phyloP scores from a whole-genome alignment of 768 basidiomycete species.

The Hydnomerulius pinastri region DNA sequence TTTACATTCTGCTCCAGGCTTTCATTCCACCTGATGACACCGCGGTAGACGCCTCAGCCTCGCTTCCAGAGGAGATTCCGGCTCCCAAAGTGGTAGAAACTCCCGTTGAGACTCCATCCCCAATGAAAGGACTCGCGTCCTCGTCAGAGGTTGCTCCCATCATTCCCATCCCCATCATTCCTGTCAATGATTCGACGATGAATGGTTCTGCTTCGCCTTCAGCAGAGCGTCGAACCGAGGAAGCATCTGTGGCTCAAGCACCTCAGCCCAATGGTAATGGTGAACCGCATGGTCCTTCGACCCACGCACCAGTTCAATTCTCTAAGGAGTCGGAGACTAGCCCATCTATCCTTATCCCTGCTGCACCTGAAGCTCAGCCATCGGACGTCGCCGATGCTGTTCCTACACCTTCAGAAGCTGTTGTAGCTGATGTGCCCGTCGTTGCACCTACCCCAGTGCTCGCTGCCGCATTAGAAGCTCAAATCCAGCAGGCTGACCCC shows the following conservation, averaged over 20 bases:
- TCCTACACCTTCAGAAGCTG: neutral
- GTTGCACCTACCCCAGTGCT: neutral
- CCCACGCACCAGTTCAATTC: slow-evolving; percentile 20
- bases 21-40: neutral
- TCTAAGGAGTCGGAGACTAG: slow-evolving; percentile 3
- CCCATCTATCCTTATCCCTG: too few species aligned
- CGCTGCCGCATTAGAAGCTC: neutral
- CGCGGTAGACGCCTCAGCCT: slow-evolving; percentile 11
- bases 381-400: neutral
- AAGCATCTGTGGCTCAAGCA: neutral
- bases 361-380: neutral
- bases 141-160: slow-evolving; percentile 28
- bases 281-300: slow-evolving; percentile 17
- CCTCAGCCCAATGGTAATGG: slow-evolving; percentile 12
- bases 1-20: neutral
- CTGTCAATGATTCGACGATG: slow-evolving; percentile 44
- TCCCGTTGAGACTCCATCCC: neutral
- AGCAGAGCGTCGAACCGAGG: neutral
- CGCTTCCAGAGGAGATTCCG: slow-evolving; percentile 20
- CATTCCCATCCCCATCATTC: slow-evolving; percentile 40
- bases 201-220: slow-evolving; percentile 14
- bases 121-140: slow-evolving; percentile 2
- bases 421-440: neutral
- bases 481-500: neutral
- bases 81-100: slow-evolving; percentile 3